Percentiles rank a stretch among this genome's conserved stretches.
Evolutionary conservation across 2,329 filamentous ascomycete species (phyloP).

Genomic region (Fusarium subtropicale): DNA sequence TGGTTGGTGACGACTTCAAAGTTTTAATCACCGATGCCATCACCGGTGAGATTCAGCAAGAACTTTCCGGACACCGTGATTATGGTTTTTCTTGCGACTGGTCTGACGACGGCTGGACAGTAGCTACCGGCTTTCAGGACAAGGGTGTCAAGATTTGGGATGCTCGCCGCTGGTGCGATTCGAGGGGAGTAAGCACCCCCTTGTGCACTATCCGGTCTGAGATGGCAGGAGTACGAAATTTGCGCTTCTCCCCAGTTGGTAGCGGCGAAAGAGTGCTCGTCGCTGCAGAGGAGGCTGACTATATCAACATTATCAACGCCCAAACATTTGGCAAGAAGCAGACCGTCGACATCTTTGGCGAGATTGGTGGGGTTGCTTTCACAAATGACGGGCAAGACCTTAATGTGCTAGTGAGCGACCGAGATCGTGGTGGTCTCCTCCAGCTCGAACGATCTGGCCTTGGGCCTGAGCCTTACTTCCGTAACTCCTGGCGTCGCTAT

Average conservation of each 20-base stretch:
- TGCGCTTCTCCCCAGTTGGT: slow-evolving; percentile 79
- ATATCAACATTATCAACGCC: slow-evolving; percentile 76
- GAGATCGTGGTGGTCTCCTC: slow-evolving; percentile 73
- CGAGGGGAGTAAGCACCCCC: slow-evolving; percentile 60
- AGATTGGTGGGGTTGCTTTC: slow-evolving; percentile 76
- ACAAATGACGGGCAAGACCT: slow-evolving; percentile 75
- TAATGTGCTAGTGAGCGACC: slow-evolving; percentile 75
- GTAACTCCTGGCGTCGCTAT: slow-evolving; percentile 34
- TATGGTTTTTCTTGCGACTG: slow-evolving; percentile 83
- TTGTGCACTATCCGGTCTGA: slow-evolving; percentile 69
- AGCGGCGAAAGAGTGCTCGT: slow-evolving; percentile 75
- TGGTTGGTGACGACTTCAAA: slow-evolving; percentile 76
- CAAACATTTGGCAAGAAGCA: slow-evolving; percentile 73
- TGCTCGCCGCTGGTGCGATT: slow-evolving; percentile 73
- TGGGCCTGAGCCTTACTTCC: slow-evolving; percentile 45
- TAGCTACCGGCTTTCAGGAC: slow-evolving; percentile 84
- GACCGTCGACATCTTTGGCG: slow-evolving; percentile 78
- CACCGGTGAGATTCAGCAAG: slow-evolving; percentile 67
- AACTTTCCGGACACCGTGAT: slow-evolving; percentile 73
- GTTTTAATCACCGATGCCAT: slow-evolving; percentile 77
- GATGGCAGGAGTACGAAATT: slow-evolving; percentile 75
- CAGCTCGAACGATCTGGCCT: slow-evolving; percentile 64
- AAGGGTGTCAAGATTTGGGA: slow-evolving; percentile 80
- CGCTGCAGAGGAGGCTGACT: slow-evolving; percentile 81
- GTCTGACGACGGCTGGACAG: slow-evolving; percentile 79